Evolutionary conservation across 495 filamentous ascomycete species (phyloP).

Genomic region (Aspergillus bertholletiae): DNA sequence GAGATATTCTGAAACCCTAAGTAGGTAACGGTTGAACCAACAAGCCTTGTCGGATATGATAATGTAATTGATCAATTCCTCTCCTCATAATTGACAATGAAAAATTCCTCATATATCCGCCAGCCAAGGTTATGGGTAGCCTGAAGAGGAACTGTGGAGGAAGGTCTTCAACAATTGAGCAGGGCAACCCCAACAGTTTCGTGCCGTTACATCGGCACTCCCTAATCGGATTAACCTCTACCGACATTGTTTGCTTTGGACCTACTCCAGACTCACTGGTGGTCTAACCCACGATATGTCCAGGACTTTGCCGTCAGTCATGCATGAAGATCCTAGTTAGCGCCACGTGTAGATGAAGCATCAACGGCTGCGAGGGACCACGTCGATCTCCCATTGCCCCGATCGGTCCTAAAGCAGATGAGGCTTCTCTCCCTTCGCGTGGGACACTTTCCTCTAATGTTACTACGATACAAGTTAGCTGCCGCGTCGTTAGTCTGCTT

Average conservation of each 20-base stretch:
- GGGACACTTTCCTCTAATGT: conserved; percentile 13
- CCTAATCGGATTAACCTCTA: background rate
- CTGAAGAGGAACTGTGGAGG: too few species aligned
- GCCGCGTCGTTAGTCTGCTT: conserved; percentile 7
- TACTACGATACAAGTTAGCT: conserved; percentile 16
- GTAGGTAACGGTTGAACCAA: too few species aligned
- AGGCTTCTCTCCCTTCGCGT: conserved; percentile 8
- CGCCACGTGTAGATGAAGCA: conserved; percentile 43
- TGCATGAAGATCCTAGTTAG: conserved; percentile 46
- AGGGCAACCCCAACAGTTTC: too few species aligned
- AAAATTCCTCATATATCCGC: too few species aligned
- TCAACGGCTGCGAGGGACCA: conserved; percentile 45
- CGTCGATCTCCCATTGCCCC: conserved; percentile 42
- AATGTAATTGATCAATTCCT: background rate
- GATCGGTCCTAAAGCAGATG: conserved; percentile 21
- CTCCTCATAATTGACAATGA: too few species aligned
- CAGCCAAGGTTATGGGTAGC: too few species aligned
- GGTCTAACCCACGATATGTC: background rate
- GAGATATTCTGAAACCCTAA: background rate
- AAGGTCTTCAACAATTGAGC: background rate
- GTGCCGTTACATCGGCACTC: background rate
- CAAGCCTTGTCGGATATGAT: background rate
- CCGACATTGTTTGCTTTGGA: background rate
- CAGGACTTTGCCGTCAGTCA: conserved; percentile 10
- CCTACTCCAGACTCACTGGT: background rate